Percentiles rank a stretch among this genome's conserved stretches.
Evolutionary conservation across 164 flowering plant species (phyloP).

Genomic region (Protea cynaroides): DNA sequence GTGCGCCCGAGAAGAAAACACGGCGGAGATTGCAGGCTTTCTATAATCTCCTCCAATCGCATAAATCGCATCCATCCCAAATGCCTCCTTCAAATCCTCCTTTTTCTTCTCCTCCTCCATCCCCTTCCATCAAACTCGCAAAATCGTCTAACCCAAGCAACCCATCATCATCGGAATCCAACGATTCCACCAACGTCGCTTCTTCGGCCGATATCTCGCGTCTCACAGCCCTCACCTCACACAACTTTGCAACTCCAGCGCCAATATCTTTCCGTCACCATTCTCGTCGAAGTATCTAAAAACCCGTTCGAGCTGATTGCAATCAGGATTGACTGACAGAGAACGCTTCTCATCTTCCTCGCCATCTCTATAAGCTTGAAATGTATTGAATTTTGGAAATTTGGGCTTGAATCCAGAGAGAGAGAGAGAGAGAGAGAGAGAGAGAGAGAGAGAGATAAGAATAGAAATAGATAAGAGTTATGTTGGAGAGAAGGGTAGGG

Average conservation of each 20-base stretch:
- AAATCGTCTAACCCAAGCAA: not conserved
- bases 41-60: too few relatives aligned
- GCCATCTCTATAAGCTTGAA: too few relatives aligned
- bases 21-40: too few relatives aligned
- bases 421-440: too few relatives aligned
- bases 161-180: conserved; percentile 1
- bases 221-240: not conserved
- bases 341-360: too few relatives aligned
- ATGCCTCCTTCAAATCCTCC: not conserved
- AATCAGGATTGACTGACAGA: too few relatives aligned
- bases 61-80: not conserved
- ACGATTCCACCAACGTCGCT: not conserved
- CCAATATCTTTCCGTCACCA: not conserved
- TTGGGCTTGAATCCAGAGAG: too few relatives aligned
- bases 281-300: not conserved
- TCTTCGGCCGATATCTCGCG: not conserved
- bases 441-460: too few relatives aligned
- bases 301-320: not conserved
- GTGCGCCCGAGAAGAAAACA: too few relatives aligned
- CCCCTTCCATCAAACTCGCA: not conserved
- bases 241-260: not conserved
- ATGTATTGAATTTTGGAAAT: too few relatives aligned
- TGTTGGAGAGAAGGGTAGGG: too few relatives aligned
- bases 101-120: not conserved
- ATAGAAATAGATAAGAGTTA: too few relatives aligned